Percentiles rank a stretch among this genome's conserved stretches.
phyloP scores from a whole-genome alignment of 305 asterid species.

The Caryopteris hybrid region DNA sequence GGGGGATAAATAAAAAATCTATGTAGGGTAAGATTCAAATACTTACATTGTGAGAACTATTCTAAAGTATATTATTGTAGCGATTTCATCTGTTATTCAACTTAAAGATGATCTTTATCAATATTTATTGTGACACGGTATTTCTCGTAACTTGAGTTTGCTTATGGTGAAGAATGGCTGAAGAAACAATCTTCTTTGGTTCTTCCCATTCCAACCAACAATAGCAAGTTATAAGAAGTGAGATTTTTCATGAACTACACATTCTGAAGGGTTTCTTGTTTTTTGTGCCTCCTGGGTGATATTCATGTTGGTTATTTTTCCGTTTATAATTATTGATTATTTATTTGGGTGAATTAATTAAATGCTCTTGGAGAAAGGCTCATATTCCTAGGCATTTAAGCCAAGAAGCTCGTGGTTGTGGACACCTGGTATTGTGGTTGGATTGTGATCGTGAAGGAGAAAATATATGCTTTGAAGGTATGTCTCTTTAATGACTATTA shows the following conservation, averaged over 20 bases:
- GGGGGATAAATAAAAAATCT: no score
- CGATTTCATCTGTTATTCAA: neutral
- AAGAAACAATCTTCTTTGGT: neutral
- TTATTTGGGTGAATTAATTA: slow-evolving; percentile 21
- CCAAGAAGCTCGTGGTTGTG: slow-evolving; percentile 90
- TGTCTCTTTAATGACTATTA: neutral
- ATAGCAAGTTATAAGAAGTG: neutral
- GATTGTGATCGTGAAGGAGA: slow-evolving; percentile 98
- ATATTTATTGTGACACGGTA: neutral
- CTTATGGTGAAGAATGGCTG: neutral
- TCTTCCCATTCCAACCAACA: neutral
- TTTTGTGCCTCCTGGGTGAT: slow-evolving; percentile 6
- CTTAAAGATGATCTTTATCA: neutral
- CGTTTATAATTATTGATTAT: neutral
- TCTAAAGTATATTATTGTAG: neutral
- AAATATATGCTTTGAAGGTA: slow-evolving; percentile 97
- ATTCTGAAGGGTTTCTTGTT: neutral
- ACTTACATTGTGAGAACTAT: neutral
- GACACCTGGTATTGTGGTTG: slow-evolving; percentile 77
- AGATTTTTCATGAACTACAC: neutral
- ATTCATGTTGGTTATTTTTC: neutral
- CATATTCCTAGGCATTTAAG: slow-evolving; percentile 88
- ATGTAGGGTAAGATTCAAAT: neutral
- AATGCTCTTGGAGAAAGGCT: slow-evolving; percentile 57
- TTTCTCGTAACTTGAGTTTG: no score